Conservation (phyloP, 1,139 yeast species). For the Kluyveromyces marxianus region DNA sequence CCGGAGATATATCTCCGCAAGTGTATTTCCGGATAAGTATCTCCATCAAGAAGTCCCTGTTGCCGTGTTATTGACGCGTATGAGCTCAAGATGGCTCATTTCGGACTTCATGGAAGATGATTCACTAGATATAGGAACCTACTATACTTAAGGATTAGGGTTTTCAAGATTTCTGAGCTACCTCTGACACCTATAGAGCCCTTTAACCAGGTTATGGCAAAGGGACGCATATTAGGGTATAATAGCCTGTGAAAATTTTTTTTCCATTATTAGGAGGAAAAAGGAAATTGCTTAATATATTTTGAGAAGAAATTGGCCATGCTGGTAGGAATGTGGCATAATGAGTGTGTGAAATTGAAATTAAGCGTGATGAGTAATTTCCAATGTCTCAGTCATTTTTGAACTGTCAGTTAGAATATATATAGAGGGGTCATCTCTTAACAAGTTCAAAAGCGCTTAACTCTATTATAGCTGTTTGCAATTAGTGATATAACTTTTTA, state of each 20-base stretch:
- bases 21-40: background rate
- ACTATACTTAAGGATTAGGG: too few species aligned
- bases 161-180: too few species aligned
- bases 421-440: background rate
- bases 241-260: slow-evolving; percentile 1
- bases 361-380: slow-evolving; percentile 6
- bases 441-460: background rate
- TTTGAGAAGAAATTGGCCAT: background rate
- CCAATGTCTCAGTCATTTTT: background rate
- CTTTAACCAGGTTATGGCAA: too few species aligned
- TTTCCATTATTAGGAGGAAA: background rate
- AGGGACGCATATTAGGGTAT: background rate
- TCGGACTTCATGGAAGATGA: background rate
- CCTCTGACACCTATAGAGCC: too few species aligned
- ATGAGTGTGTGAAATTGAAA: background rate
- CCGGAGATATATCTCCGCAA: slow-evolving; percentile 3
- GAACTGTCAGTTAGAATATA: background rate
- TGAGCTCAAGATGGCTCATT: background rate
- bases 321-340: background rate
- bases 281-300: background rate
- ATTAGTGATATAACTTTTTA: background rate
- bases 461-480: background rate
- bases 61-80: background rate
- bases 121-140: background rate
- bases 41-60: background rate